A percentile compares a stretch with the other conserved stretches of the same genome.
Conservation (phyloP, 495 filamentous ascomycete species). For the Eremomyces bilateralis region DNA sequence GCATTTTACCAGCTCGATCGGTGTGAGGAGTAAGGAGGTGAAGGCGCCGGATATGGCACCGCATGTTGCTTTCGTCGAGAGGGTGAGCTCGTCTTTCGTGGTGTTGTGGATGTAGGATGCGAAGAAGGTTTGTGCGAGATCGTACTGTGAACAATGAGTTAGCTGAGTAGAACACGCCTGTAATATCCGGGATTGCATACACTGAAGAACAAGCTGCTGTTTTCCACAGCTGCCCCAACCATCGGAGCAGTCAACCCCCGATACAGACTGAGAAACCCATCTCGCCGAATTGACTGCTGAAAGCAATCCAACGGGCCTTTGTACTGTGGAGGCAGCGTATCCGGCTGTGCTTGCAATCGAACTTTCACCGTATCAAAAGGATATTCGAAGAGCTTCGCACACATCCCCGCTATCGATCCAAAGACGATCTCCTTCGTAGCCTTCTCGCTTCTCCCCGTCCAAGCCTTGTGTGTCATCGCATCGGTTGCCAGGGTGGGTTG, state of each 20-base stretch:
- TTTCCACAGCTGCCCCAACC: conserved; percentile 79
- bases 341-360: conserved; percentile 59
- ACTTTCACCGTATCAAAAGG: conserved; percentile 98
- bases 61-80: conserved; percentile 49
- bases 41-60: conserved; percentile 77
- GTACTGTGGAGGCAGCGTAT: conserved; percentile 62
- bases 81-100: conserved; percentile 34
- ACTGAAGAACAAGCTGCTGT: conserved; percentile 83
- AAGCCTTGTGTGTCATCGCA: no score
- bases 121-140: conserved; percentile 42
- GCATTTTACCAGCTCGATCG: conserved; percentile 95
- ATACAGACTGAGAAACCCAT: conserved; percentile 65
- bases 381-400: conserved; percentile 91
- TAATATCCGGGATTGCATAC: conserved; percentile 15
- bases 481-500: no score
- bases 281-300: conserved; percentile 51
- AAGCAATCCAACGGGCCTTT: conserved; percentile 85
- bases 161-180: background rate
- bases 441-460: conserved; percentile 10
- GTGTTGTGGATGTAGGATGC: conserved; percentile 32
- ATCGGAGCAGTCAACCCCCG: conserved; percentile 85
- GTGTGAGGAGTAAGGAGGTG: conserved; percentile 76
- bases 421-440: conserved; percentile 20
- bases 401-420: conserved; percentile 47
- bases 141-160: conserved; percentile 23